Percentiles rank a stretch among this genome's conserved stretches.
Conservation (phyloP, 139 green algal genomes). For the Edaphochlamys debaryana region DNA sequence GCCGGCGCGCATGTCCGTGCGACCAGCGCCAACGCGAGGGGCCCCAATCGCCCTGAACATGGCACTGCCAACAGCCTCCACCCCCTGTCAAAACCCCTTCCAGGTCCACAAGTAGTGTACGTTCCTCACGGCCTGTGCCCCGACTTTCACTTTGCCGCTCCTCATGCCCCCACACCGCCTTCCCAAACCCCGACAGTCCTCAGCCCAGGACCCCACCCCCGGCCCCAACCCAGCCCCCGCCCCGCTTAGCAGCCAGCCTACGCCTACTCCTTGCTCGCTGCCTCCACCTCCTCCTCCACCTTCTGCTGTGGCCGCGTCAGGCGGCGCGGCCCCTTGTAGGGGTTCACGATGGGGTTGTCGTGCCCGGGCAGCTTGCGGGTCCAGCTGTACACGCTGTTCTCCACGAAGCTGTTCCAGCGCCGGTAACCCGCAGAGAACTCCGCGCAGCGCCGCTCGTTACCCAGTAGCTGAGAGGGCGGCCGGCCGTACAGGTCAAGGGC, state of each 20-base stretch:
- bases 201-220: too few relatives aligned
- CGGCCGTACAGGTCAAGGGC: slow-evolving; percentile 62
- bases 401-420: slow-evolving; percentile 62
- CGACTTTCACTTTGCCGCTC: too few relatives aligned
- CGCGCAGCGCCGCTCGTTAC: slow-evolving; percentile 49
- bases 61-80: too few relatives aligned
- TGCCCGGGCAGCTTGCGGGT: slow-evolving; percentile 64
- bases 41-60: too few relatives aligned
- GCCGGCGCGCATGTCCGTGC: too few relatives aligned
- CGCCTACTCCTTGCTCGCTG: slow-evolving; percentile 4
- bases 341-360: slow-evolving; percentile 65
- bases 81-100: too few relatives aligned
- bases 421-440: slow-evolving; percentile 60
- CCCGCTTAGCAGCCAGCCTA: background rate
- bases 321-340: slow-evolving; percentile 50
- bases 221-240: too few relatives aligned
- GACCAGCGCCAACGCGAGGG: too few relatives aligned
- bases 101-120: too few relatives aligned
- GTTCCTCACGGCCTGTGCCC: too few relatives aligned
- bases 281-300: slow-evolving; percentile 11
- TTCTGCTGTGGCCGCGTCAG: background rate
- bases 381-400: slow-evolving; percentile 61
- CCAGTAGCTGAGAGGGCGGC: slow-evolving; percentile 39
- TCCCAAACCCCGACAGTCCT: too few relatives aligned
- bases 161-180: too few relatives aligned